Evolutionary conservation across 805 yeast species (phyloP), one percentile per base, ranked within the genome.

Genomic region (Candida patagonica): DNA sequence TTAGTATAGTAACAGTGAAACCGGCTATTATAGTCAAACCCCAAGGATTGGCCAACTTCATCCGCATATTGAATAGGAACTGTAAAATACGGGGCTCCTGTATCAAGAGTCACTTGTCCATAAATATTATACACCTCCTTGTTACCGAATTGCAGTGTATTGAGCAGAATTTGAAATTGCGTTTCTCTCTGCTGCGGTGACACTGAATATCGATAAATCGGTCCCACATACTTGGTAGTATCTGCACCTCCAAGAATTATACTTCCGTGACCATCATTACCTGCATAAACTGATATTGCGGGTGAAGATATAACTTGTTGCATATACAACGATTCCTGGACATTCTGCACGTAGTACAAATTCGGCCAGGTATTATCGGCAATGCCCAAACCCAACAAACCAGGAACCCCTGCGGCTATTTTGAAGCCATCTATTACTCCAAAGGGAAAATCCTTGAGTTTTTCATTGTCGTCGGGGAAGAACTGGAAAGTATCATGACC

Each of bases 221-320:
- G 62, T n/a, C 37, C 48, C 38, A 47, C 48, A 20, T 45, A 45
- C 35, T 45, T 47, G 26, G 47, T 37, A 8, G 38, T 38, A 29
- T 58, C 61, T 24, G 47, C 45, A 15, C 61, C 61, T n/a, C 62
- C 63, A 30, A 57, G 52, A 23, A 56, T 41, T 25, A 57, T 52
- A 17, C 45, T 45, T 30, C 61, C 62, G n/a, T 36, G 47, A n/a
- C 40, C 35, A 30, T 56, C 44, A 3, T 59, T 58, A 49, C 76
- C 69, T 53, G 83, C 63, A 49, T 62, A 79, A 33, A 83, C 59
- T 0, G 92, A 80, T 57, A 80, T 83, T 2, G 75, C 74, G 16
- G 68, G 68, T 33, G 71, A 67, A 36, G 68, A 56, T 48, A 78
- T 80, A 30, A 71, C 56, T 0, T 87, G 88, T 41, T 71, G 69